Evolutionary conservation across 225 moss, liverwort and hornwort genomes (phyloP).

Genomic region (Polytrichum formosum): DNA sequence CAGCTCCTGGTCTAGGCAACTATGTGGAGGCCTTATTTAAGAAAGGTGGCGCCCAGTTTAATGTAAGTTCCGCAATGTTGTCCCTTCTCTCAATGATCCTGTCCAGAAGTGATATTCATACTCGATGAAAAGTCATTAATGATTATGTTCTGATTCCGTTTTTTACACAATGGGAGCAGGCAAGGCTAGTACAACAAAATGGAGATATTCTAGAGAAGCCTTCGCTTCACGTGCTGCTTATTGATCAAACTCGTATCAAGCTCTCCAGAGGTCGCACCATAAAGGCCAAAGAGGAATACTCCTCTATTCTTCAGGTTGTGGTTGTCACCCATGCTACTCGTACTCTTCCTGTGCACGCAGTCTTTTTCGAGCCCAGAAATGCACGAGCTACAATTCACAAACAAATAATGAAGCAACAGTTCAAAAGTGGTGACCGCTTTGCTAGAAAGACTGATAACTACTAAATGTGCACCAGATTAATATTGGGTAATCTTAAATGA

Average conservation of each 20-base stretch:
- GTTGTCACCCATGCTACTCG: constrained; percentile 4
- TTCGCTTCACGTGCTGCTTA: constrained; percentile 64
- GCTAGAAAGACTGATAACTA: neutral
- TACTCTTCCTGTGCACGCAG: neutral
- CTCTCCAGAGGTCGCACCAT: constrained; percentile 64
- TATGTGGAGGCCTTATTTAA: constrained; percentile 82
- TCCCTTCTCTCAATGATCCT: no score
- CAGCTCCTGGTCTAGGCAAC: constrained; percentile 80
- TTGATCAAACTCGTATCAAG: constrained; percentile 74
- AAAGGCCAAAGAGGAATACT: constrained; percentile 75
- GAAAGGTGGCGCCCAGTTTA: constrained; percentile 86
- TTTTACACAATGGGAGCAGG: constrained; percentile 20
- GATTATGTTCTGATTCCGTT: no score
- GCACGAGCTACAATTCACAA: neutral
- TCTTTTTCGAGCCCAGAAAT: neutral
- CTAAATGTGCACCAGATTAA: neutral
- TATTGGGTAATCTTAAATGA: neutral
- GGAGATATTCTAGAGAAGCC: constrained; percentile 77
- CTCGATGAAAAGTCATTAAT: no score
- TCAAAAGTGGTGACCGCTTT: neutral
- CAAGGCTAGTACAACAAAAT: constrained; percentile 79
- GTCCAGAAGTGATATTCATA: no score
- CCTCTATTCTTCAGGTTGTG: constrained; percentile 48
- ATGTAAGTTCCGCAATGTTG: constrained; percentile 31
- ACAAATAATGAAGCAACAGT: neutral